Conservation (phyloP, 2,329 filamentous ascomycete genomes). For the Alternaria novae-zelandiae region DNA sequence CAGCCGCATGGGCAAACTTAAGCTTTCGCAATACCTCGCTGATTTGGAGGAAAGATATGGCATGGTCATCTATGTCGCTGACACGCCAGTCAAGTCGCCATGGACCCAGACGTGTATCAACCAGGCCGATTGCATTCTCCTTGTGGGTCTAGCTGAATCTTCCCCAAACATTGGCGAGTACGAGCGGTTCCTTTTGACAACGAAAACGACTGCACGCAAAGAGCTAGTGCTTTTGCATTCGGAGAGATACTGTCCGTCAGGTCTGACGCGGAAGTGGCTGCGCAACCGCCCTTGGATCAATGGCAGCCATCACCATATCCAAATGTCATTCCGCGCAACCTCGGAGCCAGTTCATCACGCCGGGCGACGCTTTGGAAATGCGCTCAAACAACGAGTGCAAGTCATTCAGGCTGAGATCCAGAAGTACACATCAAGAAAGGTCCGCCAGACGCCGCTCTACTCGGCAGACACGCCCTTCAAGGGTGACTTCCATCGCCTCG, state of each 20-base stretch:
- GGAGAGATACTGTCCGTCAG: constrained; percentile 84
- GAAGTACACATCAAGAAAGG: constrained; percentile 92
- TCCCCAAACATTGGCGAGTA: constrained; percentile 94
- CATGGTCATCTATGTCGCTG: constrained; percentile 92
- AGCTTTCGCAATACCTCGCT: constrained; percentile 92
- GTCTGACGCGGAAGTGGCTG: constrained; percentile 87
- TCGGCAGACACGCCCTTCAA: constrained; percentile 92
- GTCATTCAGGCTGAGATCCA: constrained; percentile 96
- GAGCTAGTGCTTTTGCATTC: constrained; percentile 88
- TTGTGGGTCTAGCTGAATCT: constrained; percentile 89
- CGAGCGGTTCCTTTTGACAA: constrained; percentile 92
- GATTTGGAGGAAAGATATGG: constrained; percentile 98
- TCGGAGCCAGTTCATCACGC: constrained; percentile 77
- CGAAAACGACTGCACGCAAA: constrained; percentile 95
- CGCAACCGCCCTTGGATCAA: constrained; percentile 95
- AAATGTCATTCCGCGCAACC: constrained; percentile 86
- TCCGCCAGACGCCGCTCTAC: constrained; percentile 88
- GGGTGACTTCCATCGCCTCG: constrained; percentile 93
- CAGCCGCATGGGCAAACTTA: constrained; percentile 95
- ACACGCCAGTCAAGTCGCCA: constrained; percentile 94
- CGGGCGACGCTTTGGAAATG: constrained; percentile 79
- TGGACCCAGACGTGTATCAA: constrained; percentile 99
- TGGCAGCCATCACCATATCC: constrained; percentile 94
- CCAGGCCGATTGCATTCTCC: constrained; percentile 93
- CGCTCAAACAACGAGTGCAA: constrained; percentile 90